These are phyloP conservation scores for Actinomucor elegans DNA, from an alignment of 371 early-diverging fungal genomes.

Conservation along the genomic window DNA sequence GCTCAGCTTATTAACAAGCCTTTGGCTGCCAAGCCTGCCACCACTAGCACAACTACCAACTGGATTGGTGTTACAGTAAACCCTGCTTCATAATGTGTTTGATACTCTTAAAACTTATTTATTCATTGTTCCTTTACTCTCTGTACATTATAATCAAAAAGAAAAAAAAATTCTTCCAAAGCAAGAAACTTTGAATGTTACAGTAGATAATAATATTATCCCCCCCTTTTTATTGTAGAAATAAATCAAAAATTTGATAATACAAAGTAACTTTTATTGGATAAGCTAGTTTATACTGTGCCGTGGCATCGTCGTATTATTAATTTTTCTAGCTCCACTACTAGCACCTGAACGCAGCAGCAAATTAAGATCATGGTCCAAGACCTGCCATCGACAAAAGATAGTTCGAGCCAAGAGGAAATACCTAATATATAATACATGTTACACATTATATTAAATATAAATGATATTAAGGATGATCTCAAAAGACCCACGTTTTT, in stretches of 20 bases:
- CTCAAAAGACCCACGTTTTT: not conserved
- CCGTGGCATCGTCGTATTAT: not conserved
- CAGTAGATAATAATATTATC: no score
- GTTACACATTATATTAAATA: no score
- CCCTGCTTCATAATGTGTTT: not conserved
- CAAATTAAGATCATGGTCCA: conserved; percentile 1
- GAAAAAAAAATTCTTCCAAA: conserved; percentile 54
- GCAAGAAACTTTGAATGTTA: no score
- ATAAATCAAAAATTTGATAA: no score
- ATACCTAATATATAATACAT: not conserved
- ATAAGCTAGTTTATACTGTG: conserved; percentile 1
- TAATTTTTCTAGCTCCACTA: not conserved
- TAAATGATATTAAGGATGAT: no score
- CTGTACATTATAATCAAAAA: conserved; percentile 44
- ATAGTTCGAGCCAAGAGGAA: conserved; percentile 1
- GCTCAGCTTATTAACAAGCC: conserved; percentile 28
- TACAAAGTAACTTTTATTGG: no score
- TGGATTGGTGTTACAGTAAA: conserved; percentile 15
- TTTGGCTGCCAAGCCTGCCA: conserved; percentile 22
- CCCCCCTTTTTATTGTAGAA: no score
- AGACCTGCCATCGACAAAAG: not conserved
- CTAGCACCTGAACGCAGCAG: not conserved
- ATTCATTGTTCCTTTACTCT: not conserved
- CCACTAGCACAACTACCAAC: not conserved
- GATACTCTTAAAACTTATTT: not conserved